Conservation (phyloP, 495 filamentous ascomycete species). For the Trichoderma asperelloides region DNA sequence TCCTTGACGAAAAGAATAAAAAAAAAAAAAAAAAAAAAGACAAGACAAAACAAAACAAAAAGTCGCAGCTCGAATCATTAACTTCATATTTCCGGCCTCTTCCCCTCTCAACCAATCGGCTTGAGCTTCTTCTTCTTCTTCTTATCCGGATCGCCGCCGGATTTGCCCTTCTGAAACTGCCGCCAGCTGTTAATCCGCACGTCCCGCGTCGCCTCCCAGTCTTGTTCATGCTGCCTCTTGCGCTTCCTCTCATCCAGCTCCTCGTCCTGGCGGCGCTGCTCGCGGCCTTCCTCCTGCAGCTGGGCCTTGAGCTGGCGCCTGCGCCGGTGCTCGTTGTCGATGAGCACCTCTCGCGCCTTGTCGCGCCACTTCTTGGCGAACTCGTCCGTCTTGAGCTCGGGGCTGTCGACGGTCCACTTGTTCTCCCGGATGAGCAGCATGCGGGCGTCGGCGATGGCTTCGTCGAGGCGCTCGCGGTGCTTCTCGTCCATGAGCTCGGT, state of each 20-base stretch:
- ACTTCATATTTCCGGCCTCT: neutral
- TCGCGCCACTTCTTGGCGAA: slow-evolving; percentile 80
- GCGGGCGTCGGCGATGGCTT: slow-evolving; percentile 91
- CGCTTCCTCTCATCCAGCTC: slow-evolving; percentile 80
- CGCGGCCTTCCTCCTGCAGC: slow-evolving; percentile 92
- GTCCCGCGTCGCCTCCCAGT: slow-evolving; percentile 90
- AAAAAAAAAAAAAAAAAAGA: neutral
- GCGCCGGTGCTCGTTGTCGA: slow-evolving; percentile 83
- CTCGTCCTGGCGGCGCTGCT: slow-evolving; percentile 79
- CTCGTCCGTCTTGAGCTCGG: slow-evolving; percentile 70
- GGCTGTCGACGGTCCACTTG: slow-evolving; percentile 83
- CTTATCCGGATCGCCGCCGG: slow-evolving; percentile 55
- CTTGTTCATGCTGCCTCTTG: slow-evolving; percentile 84
- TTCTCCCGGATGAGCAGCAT: slow-evolving; percentile 87
- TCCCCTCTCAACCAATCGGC: slow-evolving; percentile 34
- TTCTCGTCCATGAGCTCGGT: slow-evolving; percentile 89
- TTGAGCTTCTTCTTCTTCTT: slow-evolving; percentile 91
- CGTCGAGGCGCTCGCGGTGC: slow-evolving; percentile 74
- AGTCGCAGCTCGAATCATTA: neutral
- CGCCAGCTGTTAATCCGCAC: slow-evolving; percentile 91
- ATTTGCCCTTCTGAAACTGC: slow-evolving; percentile 70
- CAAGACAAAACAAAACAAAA: neutral
- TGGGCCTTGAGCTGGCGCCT: slow-evolving; percentile 84
- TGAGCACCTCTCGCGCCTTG: slow-evolving; percentile 85
- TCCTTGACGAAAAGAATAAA: neutral